phyloP scores from a whole-genome alignment of 2,329 filamentous ascomycete genomes.

The Aspergillus uvarum region DNA sequence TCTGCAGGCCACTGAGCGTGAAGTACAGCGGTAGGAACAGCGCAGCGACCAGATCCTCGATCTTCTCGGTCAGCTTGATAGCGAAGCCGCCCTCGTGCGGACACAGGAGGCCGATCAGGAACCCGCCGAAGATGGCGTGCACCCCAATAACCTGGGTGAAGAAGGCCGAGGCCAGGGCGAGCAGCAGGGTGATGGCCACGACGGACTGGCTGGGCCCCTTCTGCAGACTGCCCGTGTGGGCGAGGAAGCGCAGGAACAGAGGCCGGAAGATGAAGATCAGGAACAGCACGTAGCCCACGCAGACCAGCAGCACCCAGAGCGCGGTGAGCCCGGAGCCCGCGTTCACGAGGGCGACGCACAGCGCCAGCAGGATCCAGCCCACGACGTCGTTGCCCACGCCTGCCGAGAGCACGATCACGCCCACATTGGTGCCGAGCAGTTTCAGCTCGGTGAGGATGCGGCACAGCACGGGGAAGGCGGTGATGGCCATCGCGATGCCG shows the following conservation, averaged over 20 bases:
- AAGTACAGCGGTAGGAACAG: slow-evolving; percentile 91
- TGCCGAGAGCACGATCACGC: slow-evolving; percentile 83
- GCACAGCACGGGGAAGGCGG: slow-evolving; percentile 84
- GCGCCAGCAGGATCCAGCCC: slow-evolving; percentile 86
- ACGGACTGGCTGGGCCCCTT: slow-evolving; percentile 86
- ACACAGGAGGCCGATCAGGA: slow-evolving; percentile 84
- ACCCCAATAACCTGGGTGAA: slow-evolving; percentile 90
- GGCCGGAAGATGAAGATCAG: slow-evolving; percentile 72
- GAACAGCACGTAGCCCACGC: slow-evolving; percentile 72
- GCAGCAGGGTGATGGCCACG: slow-evolving; percentile 76
- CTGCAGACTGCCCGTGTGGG: slow-evolving; percentile 72
- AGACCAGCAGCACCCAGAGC: slow-evolving; percentile 77
- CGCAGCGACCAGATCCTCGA: slow-evolving; percentile 83
- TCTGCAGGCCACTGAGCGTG: slow-evolving; percentile 84
- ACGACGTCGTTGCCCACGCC: slow-evolving; percentile 91
- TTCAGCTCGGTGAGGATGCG: slow-evolving; percentile 91
- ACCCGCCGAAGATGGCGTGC: slow-evolving; percentile 91
- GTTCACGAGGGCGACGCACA: slow-evolving; percentile 92
- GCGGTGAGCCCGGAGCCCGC: slow-evolving; percentile 78
- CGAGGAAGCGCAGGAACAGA: slow-evolving; percentile 70
- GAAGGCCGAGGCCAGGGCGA: slow-evolving; percentile 77
- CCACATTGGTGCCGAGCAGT: slow-evolving; percentile 76
- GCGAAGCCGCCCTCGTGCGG: slow-evolving; percentile 87
- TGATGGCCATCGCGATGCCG: slow-evolving; percentile 90
- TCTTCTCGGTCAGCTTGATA: slow-evolving; percentile 88